phyloP scores from a whole-genome alignment of 2,329 filamentous ascomycete species.

The Fusarium mexicanum region DNA sequence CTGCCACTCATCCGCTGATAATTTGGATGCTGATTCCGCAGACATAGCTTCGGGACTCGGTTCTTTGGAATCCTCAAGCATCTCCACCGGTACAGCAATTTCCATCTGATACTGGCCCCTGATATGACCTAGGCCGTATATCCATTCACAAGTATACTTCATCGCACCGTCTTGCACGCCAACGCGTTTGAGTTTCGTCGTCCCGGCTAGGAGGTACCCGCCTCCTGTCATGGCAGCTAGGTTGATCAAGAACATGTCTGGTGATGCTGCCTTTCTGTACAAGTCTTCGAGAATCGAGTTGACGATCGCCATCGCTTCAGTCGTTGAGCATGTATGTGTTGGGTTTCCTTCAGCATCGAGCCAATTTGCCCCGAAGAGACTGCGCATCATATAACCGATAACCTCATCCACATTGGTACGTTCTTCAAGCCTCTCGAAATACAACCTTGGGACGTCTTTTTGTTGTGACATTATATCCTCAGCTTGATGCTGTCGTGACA shows the following conservation, averaged over 20 bases:
- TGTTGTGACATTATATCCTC: conserved; percentile 2
- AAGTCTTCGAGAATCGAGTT: conserved; percentile 64
- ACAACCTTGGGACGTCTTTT: conserved; percentile 43
- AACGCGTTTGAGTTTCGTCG: conserved; percentile 54
- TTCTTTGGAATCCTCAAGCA: conserved; percentile 50
- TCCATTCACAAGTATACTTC: conserved; percentile 64
- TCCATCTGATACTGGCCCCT: conserved; percentile 63
- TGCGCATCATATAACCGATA: conserved; percentile 63
- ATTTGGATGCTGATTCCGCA: conserved; percentile 5
- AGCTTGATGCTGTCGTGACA: conserved; percentile 7
- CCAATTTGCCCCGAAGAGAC: conserved; percentile 63
- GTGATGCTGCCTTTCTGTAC: conserved; percentile 59
- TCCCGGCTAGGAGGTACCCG: conserved; percentile 57
- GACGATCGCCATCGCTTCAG: conserved; percentile 65
- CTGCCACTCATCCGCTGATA: conserved; percentile 59
- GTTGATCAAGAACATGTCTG: conserved; percentile 68
- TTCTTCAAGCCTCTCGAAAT: conserved; percentile 53
- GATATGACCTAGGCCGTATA: conserved; percentile 64
- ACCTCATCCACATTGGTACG: conserved; percentile 67
- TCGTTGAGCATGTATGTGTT: conserved; percentile 56
- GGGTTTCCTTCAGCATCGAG: conserved; percentile 57
- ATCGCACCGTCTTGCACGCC: conserved; percentile 54
- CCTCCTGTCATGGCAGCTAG: conserved; percentile 66
- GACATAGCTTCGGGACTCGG: conserved; percentile 25
- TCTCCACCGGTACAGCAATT: conserved; percentile 56